Evolutionary conservation across 345 rosid species (phyloP).

Genomic region (Syzygium oleosum): DNA sequence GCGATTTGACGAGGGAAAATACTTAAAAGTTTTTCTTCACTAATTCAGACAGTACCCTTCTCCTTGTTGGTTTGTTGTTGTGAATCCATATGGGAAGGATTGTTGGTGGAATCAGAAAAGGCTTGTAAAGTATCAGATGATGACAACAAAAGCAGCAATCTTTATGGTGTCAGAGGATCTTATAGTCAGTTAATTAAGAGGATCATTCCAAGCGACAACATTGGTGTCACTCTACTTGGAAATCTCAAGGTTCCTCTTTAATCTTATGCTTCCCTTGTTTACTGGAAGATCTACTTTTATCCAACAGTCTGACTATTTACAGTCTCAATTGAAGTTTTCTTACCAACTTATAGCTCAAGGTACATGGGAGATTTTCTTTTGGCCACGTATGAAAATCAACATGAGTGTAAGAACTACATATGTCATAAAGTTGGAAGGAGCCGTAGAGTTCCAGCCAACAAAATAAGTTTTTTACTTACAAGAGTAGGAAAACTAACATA

Average conservation of each 20-base stretch:
- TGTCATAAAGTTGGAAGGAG: background rate
- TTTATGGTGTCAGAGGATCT: slow-evolving; percentile 16
- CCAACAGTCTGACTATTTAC: background rate
- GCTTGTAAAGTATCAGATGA: slow-evolving; percentile 1
- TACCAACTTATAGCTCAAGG: background rate
- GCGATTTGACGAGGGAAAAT: background rate
- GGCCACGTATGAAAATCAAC: background rate
- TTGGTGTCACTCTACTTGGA: slow-evolving; percentile 60
- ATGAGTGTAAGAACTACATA: background rate
- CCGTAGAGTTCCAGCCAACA: background rate
- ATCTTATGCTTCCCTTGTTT: background rate
- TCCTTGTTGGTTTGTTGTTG: slow-evolving; percentile 49
- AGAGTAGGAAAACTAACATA: background rate
- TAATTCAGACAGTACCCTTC: slow-evolving; percentile 60
- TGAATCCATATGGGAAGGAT: slow-evolving; percentile 36
- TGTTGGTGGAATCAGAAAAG: slow-evolving; percentile 14
- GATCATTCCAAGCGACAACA: slow-evolving; percentile 42
- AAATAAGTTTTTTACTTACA: too few species aligned
- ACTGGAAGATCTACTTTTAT: background rate
- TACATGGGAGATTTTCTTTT: background rate
- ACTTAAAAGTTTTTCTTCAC: background rate
- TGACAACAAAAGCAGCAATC: slow-evolving; percentile 4
- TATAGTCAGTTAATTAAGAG: slow-evolving; percentile 27
- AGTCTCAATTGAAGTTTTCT: background rate
- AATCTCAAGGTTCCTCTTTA: slow-evolving; percentile 48